phyloP scores from a whole-genome alignment of 2,329 filamentous ascomycete species.

The Colletotrichum australisinense region DNA sequence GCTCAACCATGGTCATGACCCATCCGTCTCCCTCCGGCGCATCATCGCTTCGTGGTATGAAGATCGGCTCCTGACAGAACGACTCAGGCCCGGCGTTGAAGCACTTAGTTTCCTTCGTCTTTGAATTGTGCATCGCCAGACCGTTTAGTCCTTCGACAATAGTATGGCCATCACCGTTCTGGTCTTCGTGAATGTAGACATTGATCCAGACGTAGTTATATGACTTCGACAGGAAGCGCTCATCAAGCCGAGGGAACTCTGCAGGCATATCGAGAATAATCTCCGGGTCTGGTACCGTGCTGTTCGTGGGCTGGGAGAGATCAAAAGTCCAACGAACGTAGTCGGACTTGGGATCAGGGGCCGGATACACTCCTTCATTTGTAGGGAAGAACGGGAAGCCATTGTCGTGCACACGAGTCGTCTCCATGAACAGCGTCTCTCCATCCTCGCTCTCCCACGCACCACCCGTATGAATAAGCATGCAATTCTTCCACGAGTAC shows the following conservation, averaged over 20 bases:
- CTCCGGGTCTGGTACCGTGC: conserved; percentile 42
- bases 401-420: conserved; percentile 41
- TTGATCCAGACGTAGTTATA: conserved; percentile 51
- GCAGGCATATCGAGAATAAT: conserved; percentile 49
- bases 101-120: conserved; percentile 39
- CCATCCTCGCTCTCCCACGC: conserved; percentile 38
- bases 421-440: conserved; percentile 4
- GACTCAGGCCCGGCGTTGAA: conserved; percentile 42
- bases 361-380: conserved; percentile 35
- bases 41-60: conserved; percentile 48
- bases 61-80: conserved; percentile 54
- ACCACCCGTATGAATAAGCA: conserved; percentile 32
- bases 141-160: conserved; percentile 22
- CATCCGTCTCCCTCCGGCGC: conserved; percentile 52
- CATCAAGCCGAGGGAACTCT: conserved; percentile 58
- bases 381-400: conserved; percentile 41
- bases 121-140: conserved; percentile 21
- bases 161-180: conserved; percentile 1
- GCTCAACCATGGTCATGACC: conserved; percentile 45
- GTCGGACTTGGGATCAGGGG: conserved; percentile 50
- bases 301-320: conserved; percentile 40
- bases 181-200: conserved; percentile 46
- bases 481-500: conserved; percentile 36
- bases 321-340: conserved; percentile 55
- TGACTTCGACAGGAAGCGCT: conserved; percentile 51